Percentiles rank a stretch among this genome's conserved stretches.
These are phyloP conservation scores for Pythium brachiatum DNA, from an alignment of 352 stramenopile genomes.

Conservation along the genomic window DNA sequence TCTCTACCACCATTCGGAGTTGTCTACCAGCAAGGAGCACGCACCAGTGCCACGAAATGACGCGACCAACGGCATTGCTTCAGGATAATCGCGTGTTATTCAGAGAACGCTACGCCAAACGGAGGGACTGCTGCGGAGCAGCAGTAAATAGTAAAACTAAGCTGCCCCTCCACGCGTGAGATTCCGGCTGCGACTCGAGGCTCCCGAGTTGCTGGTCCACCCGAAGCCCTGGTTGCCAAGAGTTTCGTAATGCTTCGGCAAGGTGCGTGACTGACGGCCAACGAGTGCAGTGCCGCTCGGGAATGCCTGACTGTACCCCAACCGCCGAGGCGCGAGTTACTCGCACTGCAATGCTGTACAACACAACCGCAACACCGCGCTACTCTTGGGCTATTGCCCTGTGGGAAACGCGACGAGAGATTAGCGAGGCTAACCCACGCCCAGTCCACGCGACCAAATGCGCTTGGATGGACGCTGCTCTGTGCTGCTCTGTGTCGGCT, in stretches of 20 bases:
- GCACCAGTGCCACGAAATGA: constrained; percentile 23
- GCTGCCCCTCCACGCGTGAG: neutral
- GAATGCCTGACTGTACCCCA: neutral
- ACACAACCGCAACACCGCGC: neutral
- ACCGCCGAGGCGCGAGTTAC: neutral
- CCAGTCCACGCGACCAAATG: constrained; percentile 1
- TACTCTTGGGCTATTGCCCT: neutral
- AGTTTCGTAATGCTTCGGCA: constrained; percentile 1
- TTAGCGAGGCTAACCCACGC: neutral
- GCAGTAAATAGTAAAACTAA: constrained; percentile 18
- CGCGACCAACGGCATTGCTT: constrained; percentile 18
- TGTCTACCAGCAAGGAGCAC: neutral
- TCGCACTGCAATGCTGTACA: neutral
- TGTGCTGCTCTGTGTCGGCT: constrained; percentile 9
- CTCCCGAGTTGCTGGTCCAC: neutral
- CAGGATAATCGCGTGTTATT: neutral
- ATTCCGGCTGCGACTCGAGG: neutral
- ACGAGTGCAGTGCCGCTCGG: neutral
- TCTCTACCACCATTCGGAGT: no score
- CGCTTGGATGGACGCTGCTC: neutral
- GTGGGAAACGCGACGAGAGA: neutral
- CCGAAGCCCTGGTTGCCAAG: neutral
- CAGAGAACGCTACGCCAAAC: neutral
- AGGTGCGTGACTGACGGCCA: neutral
- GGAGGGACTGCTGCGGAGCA: constrained; percentile 19